These are phyloP conservation scores for Puccinia novopanici DNA, from an alignment of 1,284 basidiomycete species.

Conservation along the genomic window DNA sequence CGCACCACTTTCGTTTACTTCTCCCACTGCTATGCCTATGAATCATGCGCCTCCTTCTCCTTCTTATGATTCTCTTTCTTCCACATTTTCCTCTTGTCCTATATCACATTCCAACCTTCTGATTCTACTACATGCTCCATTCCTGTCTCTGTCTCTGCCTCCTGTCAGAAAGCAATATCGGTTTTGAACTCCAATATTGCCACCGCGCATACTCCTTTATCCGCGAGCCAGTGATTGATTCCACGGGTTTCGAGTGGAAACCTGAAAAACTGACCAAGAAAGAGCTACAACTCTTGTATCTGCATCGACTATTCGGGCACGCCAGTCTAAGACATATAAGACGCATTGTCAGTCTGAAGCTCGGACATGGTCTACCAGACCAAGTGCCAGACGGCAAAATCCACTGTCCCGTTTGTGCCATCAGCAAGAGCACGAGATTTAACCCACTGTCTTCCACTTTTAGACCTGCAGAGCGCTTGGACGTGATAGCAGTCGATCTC, in stretches of 20 bases:
- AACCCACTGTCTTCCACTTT: background rate
- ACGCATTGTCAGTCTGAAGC: background rate
- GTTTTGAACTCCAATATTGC: background rate
- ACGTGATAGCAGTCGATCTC: background rate
- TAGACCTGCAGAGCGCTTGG: background rate
- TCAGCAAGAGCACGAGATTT: background rate
- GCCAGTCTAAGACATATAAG: background rate
- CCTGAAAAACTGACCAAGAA: background rate
- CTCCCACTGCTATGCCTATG: too few species aligned
- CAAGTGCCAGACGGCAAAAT: background rate
- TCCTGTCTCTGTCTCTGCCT: background rate
- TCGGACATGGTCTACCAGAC: background rate
- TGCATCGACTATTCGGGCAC: background rate
- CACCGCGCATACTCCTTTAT: background rate
- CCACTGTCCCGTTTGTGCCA: background rate
- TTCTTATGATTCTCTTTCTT: background rate
- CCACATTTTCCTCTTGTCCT: too few species aligned
- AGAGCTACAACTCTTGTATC: background rate
- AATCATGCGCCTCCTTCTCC: background rate
- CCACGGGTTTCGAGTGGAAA: background rate
- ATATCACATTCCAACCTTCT: too few species aligned
- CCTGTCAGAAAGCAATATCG: background rate
- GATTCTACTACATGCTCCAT: too few species aligned
- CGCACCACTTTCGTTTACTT: background rate
- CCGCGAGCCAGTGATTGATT: too few species aligned